These are phyloP conservation scores for Citrullus colocynthis DNA, from an alignment of 306 rosid species.

Conservation along the genomic window DNA sequence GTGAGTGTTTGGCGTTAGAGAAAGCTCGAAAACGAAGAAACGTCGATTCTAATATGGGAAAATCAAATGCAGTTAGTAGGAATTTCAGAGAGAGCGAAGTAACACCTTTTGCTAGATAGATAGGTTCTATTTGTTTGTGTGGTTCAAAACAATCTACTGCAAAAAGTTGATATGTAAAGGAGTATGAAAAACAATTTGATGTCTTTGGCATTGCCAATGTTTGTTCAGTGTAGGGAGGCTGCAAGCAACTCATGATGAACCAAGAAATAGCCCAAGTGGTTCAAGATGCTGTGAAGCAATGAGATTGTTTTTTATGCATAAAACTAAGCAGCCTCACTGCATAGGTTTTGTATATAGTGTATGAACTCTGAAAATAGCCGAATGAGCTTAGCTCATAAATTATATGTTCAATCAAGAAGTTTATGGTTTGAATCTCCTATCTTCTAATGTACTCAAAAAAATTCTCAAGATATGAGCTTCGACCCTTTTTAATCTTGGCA, in stretches of 20 bases:
- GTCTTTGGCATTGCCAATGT: not conserved
- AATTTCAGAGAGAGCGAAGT: constrained; percentile 2
- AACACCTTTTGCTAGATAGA: constrained; percentile 9
- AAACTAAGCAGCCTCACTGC: not conserved
- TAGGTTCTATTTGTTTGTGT: not conserved
- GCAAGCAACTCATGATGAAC: not conserved
- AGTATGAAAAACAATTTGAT: not conserved
- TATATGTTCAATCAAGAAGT: no score
- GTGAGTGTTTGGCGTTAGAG: constrained; percentile 11
- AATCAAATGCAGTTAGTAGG: not conserved
- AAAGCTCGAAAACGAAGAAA: not conserved
- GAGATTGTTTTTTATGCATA: not conserved
- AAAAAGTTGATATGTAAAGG: not conserved
- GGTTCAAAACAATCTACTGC: not conserved
- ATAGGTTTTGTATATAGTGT: not conserved
- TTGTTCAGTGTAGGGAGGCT: not conserved
- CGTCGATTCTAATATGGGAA: not conserved
- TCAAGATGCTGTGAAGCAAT: not conserved
- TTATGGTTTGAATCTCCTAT: no score
- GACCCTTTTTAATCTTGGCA: not conserved
- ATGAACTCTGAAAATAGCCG: not conserved
- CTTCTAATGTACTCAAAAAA: no score
- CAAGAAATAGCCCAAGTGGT: not conserved
- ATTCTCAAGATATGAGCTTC: not conserved
- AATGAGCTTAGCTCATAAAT: no score